phyloP scores from a whole-genome alignment of 176 grass and related monocot species.

The Bonia amplexicaulis region DNA sequence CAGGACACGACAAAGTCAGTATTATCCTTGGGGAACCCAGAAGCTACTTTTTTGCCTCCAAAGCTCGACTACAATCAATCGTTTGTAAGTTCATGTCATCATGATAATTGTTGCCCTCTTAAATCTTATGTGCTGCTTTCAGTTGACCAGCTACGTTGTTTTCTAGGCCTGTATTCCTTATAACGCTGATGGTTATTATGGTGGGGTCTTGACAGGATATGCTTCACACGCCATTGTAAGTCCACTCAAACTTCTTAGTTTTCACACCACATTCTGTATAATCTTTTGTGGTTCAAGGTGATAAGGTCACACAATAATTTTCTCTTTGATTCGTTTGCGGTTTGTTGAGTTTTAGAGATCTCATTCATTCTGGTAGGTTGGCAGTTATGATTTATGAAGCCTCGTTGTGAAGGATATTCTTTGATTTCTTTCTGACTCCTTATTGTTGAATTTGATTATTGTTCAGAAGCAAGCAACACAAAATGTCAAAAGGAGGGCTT shows the following conservation, averaged over 20 bases:
- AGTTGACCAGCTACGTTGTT: conserved; percentile 6
- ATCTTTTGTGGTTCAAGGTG: background rate
- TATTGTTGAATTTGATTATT: conserved; percentile 20
- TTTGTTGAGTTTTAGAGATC: background rate
- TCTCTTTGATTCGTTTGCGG: background rate
- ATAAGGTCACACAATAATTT: background rate
- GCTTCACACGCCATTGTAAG: conserved; percentile 43
- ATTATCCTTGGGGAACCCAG: conserved; percentile 42
- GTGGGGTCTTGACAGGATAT: conserved; percentile 50
- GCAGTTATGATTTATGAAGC: background rate
- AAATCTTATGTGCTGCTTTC: conserved; percentile 2
- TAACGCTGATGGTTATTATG: conserved; percentile 47
- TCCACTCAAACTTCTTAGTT: conserved; percentile 5
- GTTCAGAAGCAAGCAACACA: conserved; percentile 24
- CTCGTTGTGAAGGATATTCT: background rate
- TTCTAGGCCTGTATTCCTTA: conserved; percentile 56
- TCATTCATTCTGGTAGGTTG: background rate
- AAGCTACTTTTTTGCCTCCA: conserved; percentile 26
- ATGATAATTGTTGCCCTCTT: conserved; percentile 4
- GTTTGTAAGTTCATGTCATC: conserved; percentile 50
- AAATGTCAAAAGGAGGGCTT: background rate
- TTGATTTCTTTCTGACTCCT: background rate
- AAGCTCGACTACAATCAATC: conserved; percentile 42
- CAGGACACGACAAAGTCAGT: conserved; percentile 19
- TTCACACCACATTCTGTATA: background rate